Percentiles rank a stretch among this genome's conserved stretches.
phyloP scores from a whole-genome alignment of 345 rosid genomes.

The Anastatica hierochuntica region DNA sequence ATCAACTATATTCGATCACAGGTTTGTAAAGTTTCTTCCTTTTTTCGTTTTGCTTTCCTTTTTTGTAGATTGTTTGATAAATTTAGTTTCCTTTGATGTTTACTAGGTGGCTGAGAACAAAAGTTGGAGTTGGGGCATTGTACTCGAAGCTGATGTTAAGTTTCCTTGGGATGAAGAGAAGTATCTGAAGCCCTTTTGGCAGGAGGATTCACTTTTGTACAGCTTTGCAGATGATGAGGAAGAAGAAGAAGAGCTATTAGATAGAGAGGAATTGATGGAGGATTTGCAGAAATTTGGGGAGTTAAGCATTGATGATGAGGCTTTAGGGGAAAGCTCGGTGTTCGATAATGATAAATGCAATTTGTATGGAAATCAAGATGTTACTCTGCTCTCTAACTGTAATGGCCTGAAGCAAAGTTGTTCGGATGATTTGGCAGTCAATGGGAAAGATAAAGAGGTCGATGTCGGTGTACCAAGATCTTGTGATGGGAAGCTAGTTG shows the following conservation, averaged over 20 bases:
- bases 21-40: conserved; percentile 27
- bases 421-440: conserved; percentile 12
- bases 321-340: conserved; percentile 18
- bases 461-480: conserved; percentile 14
- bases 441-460: conserved; percentile 23
- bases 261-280: conserved; percentile 38
- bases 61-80: not conserved
- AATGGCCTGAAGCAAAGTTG: conserved; percentile 20
- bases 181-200: conserved; percentile 64
- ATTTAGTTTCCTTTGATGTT: not conserved
- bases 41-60: not conserved
- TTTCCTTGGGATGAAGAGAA: conserved; percentile 44
- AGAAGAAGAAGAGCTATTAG: conserved; percentile 48
- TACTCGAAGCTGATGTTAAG: conserved; percentile 32
- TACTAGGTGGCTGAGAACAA: conserved; percentile 62
- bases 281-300: conserved; percentile 41
- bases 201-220: conserved; percentile 73
- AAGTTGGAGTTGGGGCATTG: conserved; percentile 60
- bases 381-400: conserved; percentile 27
- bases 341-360: conserved; percentile 11
- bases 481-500: conserved; percentile 27
- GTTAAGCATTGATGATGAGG: conserved; percentile 31
- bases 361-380: conserved; percentile 23
- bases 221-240: conserved; percentile 69
- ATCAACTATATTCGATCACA: conserved; percentile 75